Conservation (phyloP, 441 rosid genomes). For the Syzygium malaccense region DNA sequence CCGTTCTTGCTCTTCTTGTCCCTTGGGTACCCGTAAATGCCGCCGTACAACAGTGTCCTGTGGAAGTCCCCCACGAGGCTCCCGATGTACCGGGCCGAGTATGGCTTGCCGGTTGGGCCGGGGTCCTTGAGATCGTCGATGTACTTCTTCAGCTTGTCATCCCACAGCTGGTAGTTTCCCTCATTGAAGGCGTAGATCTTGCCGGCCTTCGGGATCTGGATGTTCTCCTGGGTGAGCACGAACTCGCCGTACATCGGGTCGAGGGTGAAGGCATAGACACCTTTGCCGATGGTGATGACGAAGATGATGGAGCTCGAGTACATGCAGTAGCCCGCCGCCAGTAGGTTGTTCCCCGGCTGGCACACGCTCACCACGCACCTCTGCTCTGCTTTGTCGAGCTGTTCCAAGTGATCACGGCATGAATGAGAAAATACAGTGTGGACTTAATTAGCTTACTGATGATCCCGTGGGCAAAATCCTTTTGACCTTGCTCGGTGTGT, state of each 20-base stretch:
- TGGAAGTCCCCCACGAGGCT: conserved; percentile 97
- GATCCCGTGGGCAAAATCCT: not conserved
- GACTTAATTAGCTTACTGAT: not conserved
- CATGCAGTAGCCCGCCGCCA: conserved; percentile 96
- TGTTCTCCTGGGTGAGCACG: conserved; percentile 71
- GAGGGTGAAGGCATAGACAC: conserved; percentile 72
- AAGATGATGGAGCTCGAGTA: conserved; percentile 92
- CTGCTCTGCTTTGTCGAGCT: conserved; percentile 54
- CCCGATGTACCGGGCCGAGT: conserved; percentile 87
- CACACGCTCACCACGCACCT: conserved; percentile 84
- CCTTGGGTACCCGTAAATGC: conserved; percentile 89
- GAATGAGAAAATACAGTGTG: not conserved
- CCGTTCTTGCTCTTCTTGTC: conserved; percentile 92
- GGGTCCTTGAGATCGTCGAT: conserved; percentile 88
- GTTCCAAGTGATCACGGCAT: not conserved
- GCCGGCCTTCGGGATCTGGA: conserved; percentile 79
- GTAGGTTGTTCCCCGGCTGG: conserved; percentile 87
- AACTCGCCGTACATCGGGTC: conserved; percentile 97
- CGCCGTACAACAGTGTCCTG: conserved; percentile 76
- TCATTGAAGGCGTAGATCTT: conserved; percentile 87
- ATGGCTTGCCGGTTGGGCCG: conserved; percentile 79
- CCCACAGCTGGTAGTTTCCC: conserved; percentile 94
- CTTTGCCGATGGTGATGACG: conserved; percentile 68
- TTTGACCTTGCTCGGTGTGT: too few relatives aligned
- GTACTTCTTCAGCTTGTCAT: conserved; percentile 78